These are phyloP conservation scores for Dactylonectria estremocensis DNA, from an alignment of 2,329 filamentous ascomycete genomes.

Conservation along the genomic window DNA sequence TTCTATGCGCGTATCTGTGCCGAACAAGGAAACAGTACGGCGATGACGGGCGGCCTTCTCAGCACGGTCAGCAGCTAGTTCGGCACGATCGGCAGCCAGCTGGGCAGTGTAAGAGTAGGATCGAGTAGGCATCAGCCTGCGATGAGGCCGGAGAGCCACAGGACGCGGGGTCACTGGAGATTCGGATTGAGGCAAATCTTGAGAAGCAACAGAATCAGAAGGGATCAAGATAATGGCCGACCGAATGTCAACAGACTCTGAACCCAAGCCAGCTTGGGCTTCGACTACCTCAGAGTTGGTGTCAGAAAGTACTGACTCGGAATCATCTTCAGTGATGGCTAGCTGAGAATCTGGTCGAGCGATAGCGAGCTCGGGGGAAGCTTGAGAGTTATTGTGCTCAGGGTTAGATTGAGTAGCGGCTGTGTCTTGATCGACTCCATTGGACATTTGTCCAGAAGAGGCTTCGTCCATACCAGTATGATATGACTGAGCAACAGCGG, in stretches of 20 bases:
- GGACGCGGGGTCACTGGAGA: background rate
- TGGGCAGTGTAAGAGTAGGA: slow-evolving; percentile 11
- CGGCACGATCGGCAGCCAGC: slow-evolving; percentile 5
- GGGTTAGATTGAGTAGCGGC: too few species aligned
- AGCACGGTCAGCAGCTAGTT: slow-evolving; percentile 1
- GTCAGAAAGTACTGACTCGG: background rate
- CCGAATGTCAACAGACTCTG: background rate
- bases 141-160: background rate
- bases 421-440: too few species aligned
- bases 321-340: background rate
- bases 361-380: too few species aligned
- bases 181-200: background rate
- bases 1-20: background rate
- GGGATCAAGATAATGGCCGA: too few species aligned
- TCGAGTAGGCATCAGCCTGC: background rate
- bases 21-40: background rate
- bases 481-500: background rate
- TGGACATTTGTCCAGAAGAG: too few species aligned
- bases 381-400: too few species aligned
- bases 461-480: too few species aligned
- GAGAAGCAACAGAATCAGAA: background rate
- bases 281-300: background rate
- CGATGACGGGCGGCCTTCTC: background rate
- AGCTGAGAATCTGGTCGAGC: background rate
- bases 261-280: background rate